Evolutionary conservation across 2,329 filamentous ascomycete genomes (phyloP).

Genomic region (Cladosporium sp.): DNA sequence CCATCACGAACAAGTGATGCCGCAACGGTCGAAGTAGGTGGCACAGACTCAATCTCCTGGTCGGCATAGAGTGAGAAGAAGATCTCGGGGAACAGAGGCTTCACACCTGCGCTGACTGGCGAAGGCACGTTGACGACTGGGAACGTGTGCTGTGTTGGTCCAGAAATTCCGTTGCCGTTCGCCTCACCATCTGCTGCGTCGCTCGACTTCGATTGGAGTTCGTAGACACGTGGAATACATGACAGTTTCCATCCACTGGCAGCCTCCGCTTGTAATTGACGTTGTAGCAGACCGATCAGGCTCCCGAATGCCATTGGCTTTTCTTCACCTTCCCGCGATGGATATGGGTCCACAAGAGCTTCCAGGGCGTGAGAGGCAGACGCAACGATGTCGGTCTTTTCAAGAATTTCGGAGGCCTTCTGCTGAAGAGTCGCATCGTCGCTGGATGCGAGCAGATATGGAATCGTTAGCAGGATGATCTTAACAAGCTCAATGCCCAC

Average conservation of each 20-base stretch:
- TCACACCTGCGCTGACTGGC: slow-evolving; percentile 68
- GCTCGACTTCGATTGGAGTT: slow-evolving; percentile 23
- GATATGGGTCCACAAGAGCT: slow-evolving; percentile 80
- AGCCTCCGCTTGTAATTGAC: slow-evolving; percentile 76
- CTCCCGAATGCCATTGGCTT: slow-evolving; percentile 64
- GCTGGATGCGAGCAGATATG: slow-evolving; percentile 76
- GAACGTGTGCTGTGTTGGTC: slow-evolving; percentile 63
- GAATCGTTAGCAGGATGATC: slow-evolving; percentile 90
- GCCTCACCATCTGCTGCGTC: slow-evolving; percentile 49
- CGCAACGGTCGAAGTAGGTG: slow-evolving; percentile 68
- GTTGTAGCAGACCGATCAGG: slow-evolving; percentile 76
- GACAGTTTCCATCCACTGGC: slow-evolving; percentile 69
- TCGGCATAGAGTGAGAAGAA: slow-evolving; percentile 89
- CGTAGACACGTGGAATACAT: slow-evolving; percentile 57
- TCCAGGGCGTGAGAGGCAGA: slow-evolving; percentile 83
- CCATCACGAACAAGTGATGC: slow-evolving; percentile 80
- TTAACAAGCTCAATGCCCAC: slow-evolving; percentile 83
- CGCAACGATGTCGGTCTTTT: slow-evolving; percentile 93
- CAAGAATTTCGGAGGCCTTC: slow-evolving; percentile 73
- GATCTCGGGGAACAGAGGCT: slow-evolving; percentile 82
- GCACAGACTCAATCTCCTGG: slow-evolving; percentile 81
- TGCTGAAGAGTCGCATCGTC: slow-evolving; percentile 62
- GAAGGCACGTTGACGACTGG: slow-evolving; percentile 72
- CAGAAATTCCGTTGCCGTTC: slow-evolving; percentile 57
- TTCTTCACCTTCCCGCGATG: slow-evolving; percentile 52